phyloP scores from a whole-genome alignment of 345 rosid species.

The Eucalyptus erythrocorys region DNA sequence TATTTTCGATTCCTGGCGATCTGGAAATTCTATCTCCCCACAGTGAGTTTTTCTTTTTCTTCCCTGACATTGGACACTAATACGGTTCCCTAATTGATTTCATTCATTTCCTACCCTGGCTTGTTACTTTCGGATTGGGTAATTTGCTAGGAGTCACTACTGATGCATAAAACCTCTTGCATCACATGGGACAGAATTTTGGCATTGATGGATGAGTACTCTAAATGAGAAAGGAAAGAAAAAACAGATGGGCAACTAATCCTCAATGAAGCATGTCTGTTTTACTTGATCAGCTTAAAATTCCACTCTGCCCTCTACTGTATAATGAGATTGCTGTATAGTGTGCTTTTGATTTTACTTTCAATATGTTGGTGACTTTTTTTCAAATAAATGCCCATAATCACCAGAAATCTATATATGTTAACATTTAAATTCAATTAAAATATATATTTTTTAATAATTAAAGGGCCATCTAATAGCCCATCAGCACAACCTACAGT shows the following conservation, averaged over 20 bases:
- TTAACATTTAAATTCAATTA: too few relatives aligned
- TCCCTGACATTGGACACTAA: neutral
- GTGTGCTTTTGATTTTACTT: neutral
- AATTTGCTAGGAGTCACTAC: neutral
- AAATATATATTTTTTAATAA: too few relatives aligned
- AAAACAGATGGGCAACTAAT: neutral
- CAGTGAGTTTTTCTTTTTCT: slow-evolving; percentile 22
- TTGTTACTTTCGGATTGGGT: too few relatives aligned
- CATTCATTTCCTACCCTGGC: neutral
- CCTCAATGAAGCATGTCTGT: neutral
- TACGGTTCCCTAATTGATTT: neutral
- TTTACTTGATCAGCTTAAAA: neutral
- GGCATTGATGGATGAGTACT: neutral
- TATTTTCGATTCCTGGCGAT: slow-evolving; percentile 35
- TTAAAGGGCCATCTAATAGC: neutral
- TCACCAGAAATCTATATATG: neutral
- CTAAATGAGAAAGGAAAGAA: neutral
- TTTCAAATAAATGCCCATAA: neutral
- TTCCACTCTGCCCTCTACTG: neutral
- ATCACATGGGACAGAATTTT: neutral
- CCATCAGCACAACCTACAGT: neutral
- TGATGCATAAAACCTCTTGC: neutral
- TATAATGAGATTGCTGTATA: neutral
- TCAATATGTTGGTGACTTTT: neutral
- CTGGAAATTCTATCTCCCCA: slow-evolving; percentile 48